A percentile compares a stretch with the other conserved stretches of the same genome.
These are phyloP conservation scores for Scheffersomyces parashehatae DNA, from an alignment of 1,139 yeast species.

Conservation along the genomic window DNA sequence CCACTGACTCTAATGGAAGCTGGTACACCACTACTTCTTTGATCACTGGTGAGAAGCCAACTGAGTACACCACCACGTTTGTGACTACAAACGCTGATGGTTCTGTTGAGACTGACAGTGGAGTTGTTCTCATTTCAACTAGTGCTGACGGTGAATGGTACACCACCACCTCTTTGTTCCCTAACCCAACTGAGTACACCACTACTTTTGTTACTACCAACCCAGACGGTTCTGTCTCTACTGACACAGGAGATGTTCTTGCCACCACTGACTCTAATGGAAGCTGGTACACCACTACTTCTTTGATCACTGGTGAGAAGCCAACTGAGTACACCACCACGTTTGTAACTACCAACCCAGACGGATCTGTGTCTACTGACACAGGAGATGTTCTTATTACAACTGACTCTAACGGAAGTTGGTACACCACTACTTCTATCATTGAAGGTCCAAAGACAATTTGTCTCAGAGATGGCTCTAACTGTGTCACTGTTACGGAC, in stretches of 20 bases:
- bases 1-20: slow-evolving; percentile 12
- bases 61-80: slow-evolving; percentile 1
- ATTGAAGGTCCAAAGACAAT: neutral
- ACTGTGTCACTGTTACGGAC: neutral
- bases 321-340: slow-evolving; percentile 18
- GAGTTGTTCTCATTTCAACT: slow-evolving; percentile 13
- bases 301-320: slow-evolving; percentile 4
- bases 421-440: slow-evolving; percentile 1
- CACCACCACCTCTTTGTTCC: slow-evolving; percentile 12
- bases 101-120: slow-evolving; percentile 10
- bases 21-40: slow-evolving; percentile 2
- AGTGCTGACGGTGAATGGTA: slow-evolving; percentile 9
- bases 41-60: slow-evolving; percentile 1
- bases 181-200: slow-evolving; percentile 4
- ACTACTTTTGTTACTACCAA: neutral
- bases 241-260: slow-evolving; percentile 6
- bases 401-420: slow-evolving; percentile 8
- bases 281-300: slow-evolving; percentile 11
- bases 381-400: slow-evolving; percentile 12
- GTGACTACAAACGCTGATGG: slow-evolving; percentile 3
- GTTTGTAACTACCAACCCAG: slow-evolving; percentile 12
- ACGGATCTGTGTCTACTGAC: slow-evolving; percentile 10
- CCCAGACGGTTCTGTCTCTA: neutral
- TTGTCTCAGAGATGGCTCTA: neutral
- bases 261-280: slow-evolving; percentile 13